Percentiles rank a stretch among this genome's conserved stretches.
Conservation (phyloP, 2,329 filamentous ascomycete species). For the Colletotrichum sp. region DNA sequence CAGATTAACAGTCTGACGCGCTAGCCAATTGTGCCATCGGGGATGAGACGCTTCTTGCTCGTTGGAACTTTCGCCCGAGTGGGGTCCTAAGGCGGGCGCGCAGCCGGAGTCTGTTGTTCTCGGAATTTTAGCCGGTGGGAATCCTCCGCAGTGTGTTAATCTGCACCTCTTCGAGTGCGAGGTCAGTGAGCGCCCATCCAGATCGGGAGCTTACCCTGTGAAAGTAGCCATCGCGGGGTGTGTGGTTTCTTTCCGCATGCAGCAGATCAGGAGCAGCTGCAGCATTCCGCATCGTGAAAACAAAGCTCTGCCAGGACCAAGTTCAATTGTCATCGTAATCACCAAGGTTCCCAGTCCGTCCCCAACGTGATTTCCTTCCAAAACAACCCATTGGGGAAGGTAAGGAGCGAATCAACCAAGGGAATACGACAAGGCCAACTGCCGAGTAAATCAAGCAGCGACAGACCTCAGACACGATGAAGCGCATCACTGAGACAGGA, state of each 20-base stretch:
- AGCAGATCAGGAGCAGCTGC: background rate
- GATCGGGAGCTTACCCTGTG: background rate
- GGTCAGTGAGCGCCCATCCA: fast-evolving
- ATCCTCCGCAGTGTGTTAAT: fast-evolving
- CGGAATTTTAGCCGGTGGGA: no score
- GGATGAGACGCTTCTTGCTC: background rate
- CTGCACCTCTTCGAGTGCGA: background rate
- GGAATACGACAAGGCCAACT: background rate
- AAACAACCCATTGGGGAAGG: background rate
- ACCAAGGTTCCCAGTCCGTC: background rate
- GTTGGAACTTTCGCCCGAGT: fast-evolving
- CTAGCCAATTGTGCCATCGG: slow-evolving; percentile 23
- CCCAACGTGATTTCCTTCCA: background rate
- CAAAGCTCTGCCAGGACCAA: background rate
- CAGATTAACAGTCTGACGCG: slow-evolving; percentile 24
- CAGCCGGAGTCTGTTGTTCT: no score
- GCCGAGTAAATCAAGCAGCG: background rate
- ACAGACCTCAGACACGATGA: background rate
- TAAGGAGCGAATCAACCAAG: background rate
- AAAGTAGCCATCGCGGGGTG: background rate
- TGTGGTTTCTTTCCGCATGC: background rate
- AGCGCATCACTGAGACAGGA: background rate
- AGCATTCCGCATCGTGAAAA: background rate
- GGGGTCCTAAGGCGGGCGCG: background rate
- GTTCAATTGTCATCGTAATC: background rate